Evolutionary conservation across 2,329 filamentous ascomycete genomes (phyloP).

Genomic region (Penicillium sclerotigenum): DNA sequence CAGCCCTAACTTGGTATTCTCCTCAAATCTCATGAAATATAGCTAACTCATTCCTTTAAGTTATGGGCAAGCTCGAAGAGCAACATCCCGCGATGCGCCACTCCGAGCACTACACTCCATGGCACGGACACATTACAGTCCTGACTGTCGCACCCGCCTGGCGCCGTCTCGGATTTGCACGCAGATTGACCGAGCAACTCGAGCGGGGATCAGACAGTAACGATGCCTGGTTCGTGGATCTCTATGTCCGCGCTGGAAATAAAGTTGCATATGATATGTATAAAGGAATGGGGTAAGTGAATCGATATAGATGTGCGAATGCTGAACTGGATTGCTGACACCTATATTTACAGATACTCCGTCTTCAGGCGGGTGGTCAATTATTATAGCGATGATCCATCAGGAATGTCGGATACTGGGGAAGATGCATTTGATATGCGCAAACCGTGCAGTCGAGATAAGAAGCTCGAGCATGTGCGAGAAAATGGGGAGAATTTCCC

Average conservation of each 20-base stretch:
- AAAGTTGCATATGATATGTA: conserved; percentile 84
- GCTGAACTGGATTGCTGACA: conserved; percentile 2
- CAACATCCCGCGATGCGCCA: conserved; percentile 71
- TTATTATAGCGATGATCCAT: conserved; percentile 87
- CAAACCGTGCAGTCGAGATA: conserved; percentile 81
- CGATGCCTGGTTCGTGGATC: conserved; percentile 89
- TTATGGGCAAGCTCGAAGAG: conserved; percentile 95
- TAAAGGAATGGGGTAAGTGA: conserved; percentile 71
- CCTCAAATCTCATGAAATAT: not conserved
- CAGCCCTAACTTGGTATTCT: not conserved
- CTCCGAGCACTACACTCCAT: conserved; percentile 92
- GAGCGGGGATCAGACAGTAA: conserved; percentile 79
- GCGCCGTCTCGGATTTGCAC: conserved; percentile 81
- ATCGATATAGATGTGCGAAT: not conserved
- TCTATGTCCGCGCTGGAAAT: conserved; percentile 90
- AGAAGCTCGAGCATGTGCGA: conserved; percentile 69
- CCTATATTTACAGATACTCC: conserved; percentile 55
- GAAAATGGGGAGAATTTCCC: conserved; percentile 74
- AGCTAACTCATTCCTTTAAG: conserved; percentile 46
- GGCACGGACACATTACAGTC: conserved; percentile 97
- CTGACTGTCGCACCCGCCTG: conserved; percentile 86
- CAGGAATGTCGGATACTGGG: conserved; percentile 53
- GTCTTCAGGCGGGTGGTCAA: conserved; percentile 84
- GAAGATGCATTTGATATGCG: conserved; percentile 98
- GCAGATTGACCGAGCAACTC: conserved; percentile 73